These are phyloP conservation scores for Pistacia atlantica DNA, from an alignment of 345 rosid genomes.

Conservation along the genomic window DNA sequence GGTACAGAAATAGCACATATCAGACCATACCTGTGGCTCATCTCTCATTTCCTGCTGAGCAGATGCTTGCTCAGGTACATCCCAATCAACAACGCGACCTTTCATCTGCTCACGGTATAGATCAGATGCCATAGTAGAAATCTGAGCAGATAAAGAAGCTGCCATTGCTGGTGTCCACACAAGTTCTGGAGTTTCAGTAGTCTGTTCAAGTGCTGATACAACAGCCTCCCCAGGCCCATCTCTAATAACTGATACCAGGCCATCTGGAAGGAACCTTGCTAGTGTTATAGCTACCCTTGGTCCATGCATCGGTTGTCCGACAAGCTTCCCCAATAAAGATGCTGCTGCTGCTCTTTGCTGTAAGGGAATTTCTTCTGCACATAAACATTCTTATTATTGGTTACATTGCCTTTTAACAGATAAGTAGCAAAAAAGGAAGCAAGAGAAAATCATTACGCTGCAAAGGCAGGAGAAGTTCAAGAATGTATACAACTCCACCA, in stretches of 20 bases:
- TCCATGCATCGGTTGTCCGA: slow-evolving; percentile 99
- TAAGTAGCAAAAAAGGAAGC: slow-evolving; percentile 1
- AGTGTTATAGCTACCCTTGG: slow-evolving; percentile 98
- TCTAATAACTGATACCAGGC: slow-evolving; percentile 86
- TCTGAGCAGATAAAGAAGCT: slow-evolving; percentile 93
- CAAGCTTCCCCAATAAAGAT: slow-evolving; percentile 92
- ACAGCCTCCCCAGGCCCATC: slow-evolving; percentile 99
- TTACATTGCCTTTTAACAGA: slow-evolving; percentile 18
- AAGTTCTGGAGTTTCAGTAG: slow-evolving; percentile 97
- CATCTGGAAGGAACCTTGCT: slow-evolving; percentile 97
- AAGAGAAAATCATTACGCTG: slow-evolving; percentile 58
- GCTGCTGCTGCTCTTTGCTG: slow-evolving; percentile 98
- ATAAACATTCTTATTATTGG: slow-evolving; percentile 30
- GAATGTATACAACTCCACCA: slow-evolving; percentile 96
- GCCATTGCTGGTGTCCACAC: slow-evolving; percentile 99
- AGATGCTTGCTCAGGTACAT: slow-evolving; percentile 94
- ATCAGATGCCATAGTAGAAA: slow-evolving; percentile 93
- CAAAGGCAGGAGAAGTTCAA: slow-evolving; percentile 90
- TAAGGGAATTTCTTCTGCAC: slow-evolving; percentile 90
- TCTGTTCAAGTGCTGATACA: slow-evolving; percentile 84
- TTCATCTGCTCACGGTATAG: slow-evolving; percentile 90
- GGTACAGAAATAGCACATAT: slow-evolving; percentile 7
- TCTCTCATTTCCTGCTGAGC: slow-evolving; percentile 91
- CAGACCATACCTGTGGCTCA: slow-evolving; percentile 75
- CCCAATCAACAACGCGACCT: slow-evolving; percentile 95